These are phyloP conservation scores for Clonostachys solani DNA, from an alignment of 2,329 filamentous ascomycete species.

Conservation along the genomic window DNA sequence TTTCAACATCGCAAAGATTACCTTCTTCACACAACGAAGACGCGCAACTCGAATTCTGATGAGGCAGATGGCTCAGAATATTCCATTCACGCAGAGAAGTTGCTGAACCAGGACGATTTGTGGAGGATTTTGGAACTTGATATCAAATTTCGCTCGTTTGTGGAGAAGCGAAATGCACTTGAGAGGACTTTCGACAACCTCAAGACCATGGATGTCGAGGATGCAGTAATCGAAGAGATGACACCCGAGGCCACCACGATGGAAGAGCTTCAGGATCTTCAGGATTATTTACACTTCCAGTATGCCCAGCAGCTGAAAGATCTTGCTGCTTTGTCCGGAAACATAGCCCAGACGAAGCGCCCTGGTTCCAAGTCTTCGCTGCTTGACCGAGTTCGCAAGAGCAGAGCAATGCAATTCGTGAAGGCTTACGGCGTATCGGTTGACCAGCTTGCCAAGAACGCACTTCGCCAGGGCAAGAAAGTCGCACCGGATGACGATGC, in stretches of 20 bases:
- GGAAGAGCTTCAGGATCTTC: constrained; percentile 93
- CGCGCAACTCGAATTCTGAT: constrained; percentile 53
- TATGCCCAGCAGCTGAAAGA: constrained; percentile 84
- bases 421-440: constrained; percentile 86
- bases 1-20: constrained; percentile 99
- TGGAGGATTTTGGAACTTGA: constrained; percentile 96
- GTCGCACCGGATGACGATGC: constrained; percentile 81
- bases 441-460: constrained; percentile 84
- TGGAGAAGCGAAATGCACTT: constrained; percentile 86
- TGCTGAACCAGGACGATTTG: constrained; percentile 86
- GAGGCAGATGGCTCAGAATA: constrained; percentile 70
- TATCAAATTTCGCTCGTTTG: constrained; percentile 87
- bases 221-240: constrained; percentile 77
- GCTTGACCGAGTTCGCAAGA: constrained; percentile 79
- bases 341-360: constrained; percentile 66
- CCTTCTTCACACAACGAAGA: constrained; percentile 81
- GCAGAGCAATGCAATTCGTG: constrained; percentile 77
- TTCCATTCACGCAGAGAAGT: constrained; percentile 75
- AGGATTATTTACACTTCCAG: constrained; percentile 95
- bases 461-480: constrained; percentile 71
- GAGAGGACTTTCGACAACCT: constrained; percentile 75
- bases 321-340: constrained; percentile 58
- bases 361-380: constrained; percentile 78
- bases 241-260: constrained; percentile 76
- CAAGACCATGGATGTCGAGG: constrained; percentile 58